These are phyloP conservation scores for Pythium aquatile DNA, from an alignment of 352 stramenopile genomes.

Conservation along the genomic window DNA sequence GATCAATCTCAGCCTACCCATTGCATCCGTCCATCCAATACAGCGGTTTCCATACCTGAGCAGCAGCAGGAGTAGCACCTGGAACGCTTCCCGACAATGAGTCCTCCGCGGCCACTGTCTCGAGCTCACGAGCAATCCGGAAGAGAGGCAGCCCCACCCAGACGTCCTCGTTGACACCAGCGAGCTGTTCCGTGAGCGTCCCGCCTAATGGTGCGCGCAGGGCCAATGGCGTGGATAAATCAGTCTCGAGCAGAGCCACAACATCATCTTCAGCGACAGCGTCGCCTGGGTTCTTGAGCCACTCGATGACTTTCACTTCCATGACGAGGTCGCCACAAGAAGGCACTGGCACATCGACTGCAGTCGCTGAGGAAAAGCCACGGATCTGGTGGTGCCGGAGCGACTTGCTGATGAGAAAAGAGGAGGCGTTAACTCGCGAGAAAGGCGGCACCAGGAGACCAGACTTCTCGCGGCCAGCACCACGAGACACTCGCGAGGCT, in stretches of 20 bases:
- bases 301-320: conserved; percentile 96
- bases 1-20: too few species aligned
- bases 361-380: conserved; percentile 35
- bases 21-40: too few species aligned
- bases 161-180: conserved; percentile 93
- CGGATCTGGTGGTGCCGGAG: conserved; percentile 21
- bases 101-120: conserved; percentile 81
- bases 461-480: too few species aligned
- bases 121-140: conserved; percentile 76
- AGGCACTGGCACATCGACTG: conserved; percentile 70
- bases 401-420: neutral
- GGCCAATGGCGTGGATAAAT: conserved; percentile 93
- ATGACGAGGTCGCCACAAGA: conserved; percentile 96
- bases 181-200: conserved; percentile 88
- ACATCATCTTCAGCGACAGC: conserved; percentile 94
- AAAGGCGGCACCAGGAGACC: neutral
- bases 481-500: too few species aligned
- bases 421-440: neutral
- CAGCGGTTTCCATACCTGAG: too few species aligned
- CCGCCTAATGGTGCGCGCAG: conserved; percentile 85
- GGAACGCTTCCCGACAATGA: conserved; percentile 81
- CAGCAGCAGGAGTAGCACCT: too few species aligned
- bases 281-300: conserved; percentile 92
- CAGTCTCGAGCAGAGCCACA: conserved; percentile 96
- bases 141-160: conserved; percentile 93